Conservation (phyloP, 202 grass and related monocot genomes). For the Musa balbisiana region DNA sequence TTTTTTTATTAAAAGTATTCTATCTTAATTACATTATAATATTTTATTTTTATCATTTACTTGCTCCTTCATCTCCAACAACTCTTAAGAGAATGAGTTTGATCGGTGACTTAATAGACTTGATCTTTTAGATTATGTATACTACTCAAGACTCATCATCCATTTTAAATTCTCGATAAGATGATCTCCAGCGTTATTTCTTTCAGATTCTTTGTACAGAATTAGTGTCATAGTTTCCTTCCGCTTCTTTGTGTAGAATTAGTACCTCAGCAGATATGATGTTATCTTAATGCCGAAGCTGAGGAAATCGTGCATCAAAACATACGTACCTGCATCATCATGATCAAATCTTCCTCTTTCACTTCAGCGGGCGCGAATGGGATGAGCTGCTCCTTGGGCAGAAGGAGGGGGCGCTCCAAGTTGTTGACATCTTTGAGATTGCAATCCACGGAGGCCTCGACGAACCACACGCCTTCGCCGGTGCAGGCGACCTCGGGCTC, state of each 20-base stretch:
- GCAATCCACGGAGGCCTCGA: not conserved
- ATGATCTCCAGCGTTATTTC: too few relatives aligned
- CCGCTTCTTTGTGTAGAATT: not conserved
- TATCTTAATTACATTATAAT: too few relatives aligned
- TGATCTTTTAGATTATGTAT: too few relatives aligned
- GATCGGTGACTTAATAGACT: too few relatives aligned
- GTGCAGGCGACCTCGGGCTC: not conserved
- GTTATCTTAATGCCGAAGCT: not conserved
- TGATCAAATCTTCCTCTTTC: not conserved
- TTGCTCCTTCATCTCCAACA: too few relatives aligned
- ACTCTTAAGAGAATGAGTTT: too few relatives aligned
- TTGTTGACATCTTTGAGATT: not conserved
- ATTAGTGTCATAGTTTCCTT: too few relatives aligned
- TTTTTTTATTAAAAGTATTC: too few relatives aligned
- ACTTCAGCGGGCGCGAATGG: not conserved
- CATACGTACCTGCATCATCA: not conserved
- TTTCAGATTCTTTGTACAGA: too few relatives aligned
- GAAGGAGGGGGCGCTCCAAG: not conserved
- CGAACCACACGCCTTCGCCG: slow-evolving; percentile 1
- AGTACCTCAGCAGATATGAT: not conserved
- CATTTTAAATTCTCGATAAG: too few relatives aligned
- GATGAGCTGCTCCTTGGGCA: not conserved
- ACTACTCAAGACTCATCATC: too few relatives aligned
- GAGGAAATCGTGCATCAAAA: not conserved
- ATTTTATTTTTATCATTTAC: too few relatives aligned